Evolutionary conservation across 2,329 filamentous ascomycete species (phyloP).

Genomic region (Dactylonectria macrodidyma): DNA sequence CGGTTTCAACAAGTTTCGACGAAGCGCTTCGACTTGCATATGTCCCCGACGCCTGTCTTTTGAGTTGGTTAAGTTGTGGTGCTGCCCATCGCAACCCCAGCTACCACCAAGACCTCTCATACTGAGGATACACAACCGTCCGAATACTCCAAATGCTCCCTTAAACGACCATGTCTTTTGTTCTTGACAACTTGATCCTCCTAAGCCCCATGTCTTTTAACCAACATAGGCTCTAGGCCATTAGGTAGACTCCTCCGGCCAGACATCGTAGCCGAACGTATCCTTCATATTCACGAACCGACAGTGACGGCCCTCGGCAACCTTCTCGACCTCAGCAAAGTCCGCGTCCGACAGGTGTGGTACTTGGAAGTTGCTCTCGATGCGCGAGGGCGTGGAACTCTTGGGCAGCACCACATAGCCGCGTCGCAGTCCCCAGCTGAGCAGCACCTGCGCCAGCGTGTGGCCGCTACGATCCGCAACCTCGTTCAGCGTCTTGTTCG

Average conservation of each 20-base stretch:
- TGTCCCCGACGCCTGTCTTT: too few species aligned
- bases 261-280: slow-evolving; percentile 82
- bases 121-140: too few species aligned
- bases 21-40: too few species aligned
- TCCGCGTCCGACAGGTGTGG: slow-evolving; percentile 67
- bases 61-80: too few species aligned
- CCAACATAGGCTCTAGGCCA: too few species aligned
- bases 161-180: neutral
- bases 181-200: neutral
- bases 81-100: too few species aligned
- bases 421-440: slow-evolving; percentile 74
- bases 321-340: slow-evolving; percentile 57
- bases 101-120: too few species aligned
- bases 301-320: slow-evolving; percentile 71
- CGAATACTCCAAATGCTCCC: too few species aligned
- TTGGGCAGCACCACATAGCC: slow-evolving; percentile 80
- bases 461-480: slow-evolving; percentile 67
- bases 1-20: too few species aligned
- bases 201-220: neutral
- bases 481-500: slow-evolving; percentile 60
- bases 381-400: slow-evolving; percentile 76
- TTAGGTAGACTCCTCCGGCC: slow-evolving; percentile 67
- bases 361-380: slow-evolving; percentile 57
- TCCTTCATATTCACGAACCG: slow-evolving; percentile 89
- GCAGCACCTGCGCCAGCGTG: slow-evolving; percentile 67